Evolutionary conservation across 192 early-diverging fungal species (phyloP).

Genomic region (Coemansia sp.): DNA sequence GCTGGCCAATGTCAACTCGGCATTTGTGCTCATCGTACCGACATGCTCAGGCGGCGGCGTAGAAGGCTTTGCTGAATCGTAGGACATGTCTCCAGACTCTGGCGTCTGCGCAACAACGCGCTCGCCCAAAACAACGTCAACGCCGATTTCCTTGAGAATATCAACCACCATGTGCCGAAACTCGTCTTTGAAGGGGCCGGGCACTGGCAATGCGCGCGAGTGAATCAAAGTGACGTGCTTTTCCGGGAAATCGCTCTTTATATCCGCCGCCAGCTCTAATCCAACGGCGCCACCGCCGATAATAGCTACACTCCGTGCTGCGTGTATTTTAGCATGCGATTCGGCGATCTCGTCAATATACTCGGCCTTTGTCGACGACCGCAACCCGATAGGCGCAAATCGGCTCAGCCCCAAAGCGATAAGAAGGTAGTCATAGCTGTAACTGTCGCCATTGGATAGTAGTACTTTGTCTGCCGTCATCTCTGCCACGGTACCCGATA

Average conservation of each 20-base stretch:
- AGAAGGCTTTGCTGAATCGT: background rate
- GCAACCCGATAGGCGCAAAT: slow-evolving; percentile 35
- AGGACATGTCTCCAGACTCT: slow-evolving; percentile 21
- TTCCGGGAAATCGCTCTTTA: slow-evolving; percentile 38
- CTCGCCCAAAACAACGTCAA: slow-evolving; percentile 31
- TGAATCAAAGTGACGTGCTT: slow-evolving; percentile 49
- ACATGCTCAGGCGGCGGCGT: background rate
- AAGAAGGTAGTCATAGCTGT: slow-evolving; percentile 55
- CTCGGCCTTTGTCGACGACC: slow-evolving; percentile 23
- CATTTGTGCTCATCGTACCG: background rate
- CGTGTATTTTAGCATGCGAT: slow-evolving; percentile 44
- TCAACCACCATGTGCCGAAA: slow-evolving; percentile 22
- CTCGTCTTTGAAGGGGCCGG: slow-evolving; percentile 35
- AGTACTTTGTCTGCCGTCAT: slow-evolving; percentile 35
- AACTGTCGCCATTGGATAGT: slow-evolving; percentile 20
- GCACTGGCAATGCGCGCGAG: slow-evolving; percentile 27
- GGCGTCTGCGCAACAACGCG: slow-evolving; percentile 24
- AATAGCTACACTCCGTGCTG: slow-evolving; percentile 56
- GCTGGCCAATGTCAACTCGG: slow-evolving; percentile 18
- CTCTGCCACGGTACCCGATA: slow-evolving; percentile 38
- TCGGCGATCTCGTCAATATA: slow-evolving; percentile 14
- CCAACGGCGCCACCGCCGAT: slow-evolving; percentile 78
- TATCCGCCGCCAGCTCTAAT: slow-evolving; percentile 75
- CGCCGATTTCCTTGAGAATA: slow-evolving; percentile 26
- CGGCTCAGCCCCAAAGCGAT: slow-evolving; percentile 55